Percentiles rank a stretch among this genome's conserved stretches.
phyloP scores from a whole-genome alignment of 2,329 filamentous ascomycete genomes.

The Pseudopithomyces maydicus region DNA sequence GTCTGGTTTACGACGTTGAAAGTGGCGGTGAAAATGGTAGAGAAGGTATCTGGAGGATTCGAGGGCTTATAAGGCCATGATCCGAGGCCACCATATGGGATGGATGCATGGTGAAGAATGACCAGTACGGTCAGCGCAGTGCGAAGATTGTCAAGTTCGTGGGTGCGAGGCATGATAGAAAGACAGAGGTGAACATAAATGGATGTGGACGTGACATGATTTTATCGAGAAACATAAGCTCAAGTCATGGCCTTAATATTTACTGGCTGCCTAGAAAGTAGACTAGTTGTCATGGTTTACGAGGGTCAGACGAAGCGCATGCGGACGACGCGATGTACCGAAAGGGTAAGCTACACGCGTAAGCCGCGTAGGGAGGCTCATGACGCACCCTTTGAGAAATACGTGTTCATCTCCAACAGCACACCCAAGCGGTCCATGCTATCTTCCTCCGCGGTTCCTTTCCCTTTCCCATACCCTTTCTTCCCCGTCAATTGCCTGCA shows the following conservation, averaged over 20 bases:
- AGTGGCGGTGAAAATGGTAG: conserved; percentile 9
- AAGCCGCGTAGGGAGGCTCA: not conserved
- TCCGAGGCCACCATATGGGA: conserved; percentile 26
- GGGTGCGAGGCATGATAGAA: conserved; percentile 7
- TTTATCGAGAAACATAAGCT: too few relatives aligned
- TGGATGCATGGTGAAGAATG: conserved; percentile 21
- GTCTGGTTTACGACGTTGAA: conserved; percentile 26
- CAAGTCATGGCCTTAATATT: not conserved
- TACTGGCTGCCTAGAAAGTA: not conserved
- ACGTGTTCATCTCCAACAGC: conserved; percentile 72
- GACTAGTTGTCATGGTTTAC: too few relatives aligned
- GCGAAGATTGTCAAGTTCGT: conserved; percentile 26
- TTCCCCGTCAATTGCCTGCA: conserved; percentile 71
- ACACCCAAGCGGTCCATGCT: conserved; percentile 71
- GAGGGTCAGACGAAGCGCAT: not conserved
- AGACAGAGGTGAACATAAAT: not conserved
- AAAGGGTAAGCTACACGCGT: not conserved
- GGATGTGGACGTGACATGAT: not conserved
- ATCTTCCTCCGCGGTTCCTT: conserved; percentile 55
- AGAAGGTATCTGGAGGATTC: not conserved
- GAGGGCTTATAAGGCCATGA: conserved; percentile 17
- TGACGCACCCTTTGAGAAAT: conserved; percentile 53
- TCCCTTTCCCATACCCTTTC: conserved; percentile 50
- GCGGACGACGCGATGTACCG: not conserved
- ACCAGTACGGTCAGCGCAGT: conserved; percentile 25